Evolutionary conservation across 2,329 filamentous ascomycete genomes (phyloP).

Genomic region (Penicillium fuscoglaucum): DNA sequence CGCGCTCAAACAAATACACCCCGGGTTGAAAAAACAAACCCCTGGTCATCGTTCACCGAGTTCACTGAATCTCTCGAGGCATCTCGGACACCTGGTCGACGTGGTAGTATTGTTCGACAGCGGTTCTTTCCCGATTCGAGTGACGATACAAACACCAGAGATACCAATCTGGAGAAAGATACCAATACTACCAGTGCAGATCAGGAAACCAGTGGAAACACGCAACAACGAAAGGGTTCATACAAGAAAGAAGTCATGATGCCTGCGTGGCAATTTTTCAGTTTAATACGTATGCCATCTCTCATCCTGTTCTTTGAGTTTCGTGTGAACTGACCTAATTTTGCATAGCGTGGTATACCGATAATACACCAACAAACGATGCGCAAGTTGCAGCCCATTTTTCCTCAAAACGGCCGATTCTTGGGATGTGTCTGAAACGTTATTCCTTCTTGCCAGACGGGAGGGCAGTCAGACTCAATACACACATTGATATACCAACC

Average conservation of each 20-base stretch:
- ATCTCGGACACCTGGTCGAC: slow-evolving; percentile 28
- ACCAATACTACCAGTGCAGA: slow-evolving; percentile 16
- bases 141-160: slow-evolving; percentile 37
- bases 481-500: slow-evolving; percentile 86
- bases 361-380: slow-evolving; percentile 64
- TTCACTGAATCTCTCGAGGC: slow-evolving; percentile 26
- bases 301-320: slow-evolving; percentile 27
- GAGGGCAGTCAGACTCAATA: slow-evolving; percentile 69
- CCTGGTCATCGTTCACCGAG: slow-evolving; percentile 31
- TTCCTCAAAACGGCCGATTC: slow-evolving; percentile 74
- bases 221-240: slow-evolving; percentile 40
- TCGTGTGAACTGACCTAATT: slow-evolving; percentile 39
- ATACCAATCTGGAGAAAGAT: slow-evolving; percentile 30
- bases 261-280: slow-evolving; percentile 97
- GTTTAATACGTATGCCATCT: slow-evolving; percentile 70
- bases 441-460: slow-evolving; percentile 75
- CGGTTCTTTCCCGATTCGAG: slow-evolving; percentile 45
- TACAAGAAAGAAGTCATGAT: slow-evolving; percentile 82
- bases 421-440: slow-evolving; percentile 90
- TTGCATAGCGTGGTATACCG: slow-evolving; percentile 76
- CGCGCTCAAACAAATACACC: slow-evolving; percentile 30
- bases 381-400: slow-evolving; percentile 88
- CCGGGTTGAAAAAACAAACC: slow-evolving; percentile 22
- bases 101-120: slow-evolving; percentile 47
- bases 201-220: slow-evolving; percentile 30